A percentile compares a stretch with the other conserved stretches of the same genome.
These are phyloP conservation scores for Suillus discolor DNA, from an alignment of 768 basidiomycete genomes.

Conservation along the genomic window DNA sequence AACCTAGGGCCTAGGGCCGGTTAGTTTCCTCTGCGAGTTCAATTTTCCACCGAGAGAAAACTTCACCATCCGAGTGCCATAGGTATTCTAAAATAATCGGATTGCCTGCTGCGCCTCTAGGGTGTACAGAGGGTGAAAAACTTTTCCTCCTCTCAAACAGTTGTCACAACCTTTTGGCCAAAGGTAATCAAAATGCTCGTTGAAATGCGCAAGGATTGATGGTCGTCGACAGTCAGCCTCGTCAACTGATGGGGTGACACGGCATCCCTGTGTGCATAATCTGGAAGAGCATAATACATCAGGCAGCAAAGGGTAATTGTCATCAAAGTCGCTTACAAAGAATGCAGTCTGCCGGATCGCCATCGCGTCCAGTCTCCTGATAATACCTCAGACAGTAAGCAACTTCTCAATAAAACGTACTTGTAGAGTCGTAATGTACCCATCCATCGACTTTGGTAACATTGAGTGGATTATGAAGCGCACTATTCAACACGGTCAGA, in stretches of 20 bases:
- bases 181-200: constrained; percentile 70
- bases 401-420: constrained; percentile 13
- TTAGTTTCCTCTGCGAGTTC: too few relatives aligned
- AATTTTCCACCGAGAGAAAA: too few relatives aligned
- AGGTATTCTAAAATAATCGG: constrained; percentile 42
- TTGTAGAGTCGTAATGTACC: constrained; percentile 45
- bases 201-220: constrained; percentile 86
- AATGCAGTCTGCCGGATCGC: constrained; percentile 78
- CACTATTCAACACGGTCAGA: constrained; percentile 45
- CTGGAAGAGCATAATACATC: constrained; percentile 41
- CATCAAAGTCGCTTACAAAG: constrained; percentile 61
- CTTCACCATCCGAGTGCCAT: too few relatives aligned
- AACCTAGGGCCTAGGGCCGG: too few relatives aligned
- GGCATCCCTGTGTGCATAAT: constrained; percentile 78
- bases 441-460: constrained; percentile 82
- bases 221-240: constrained; percentile 83
- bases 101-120: constrained; percentile 57
- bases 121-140: constrained; percentile 62
- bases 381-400: constrained; percentile 58
- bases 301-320: neutral
- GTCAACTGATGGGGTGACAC: constrained; percentile 59
- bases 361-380: constrained; percentile 97
- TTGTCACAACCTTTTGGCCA: constrained; percentile 85
- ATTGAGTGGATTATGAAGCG: constrained; percentile 91
- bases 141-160: constrained; percentile 56